Evolutionary conservation across 106 monocot species (phyloP), one percentile per base, ranked within the genome.

Genomic region (Phalaenopsis equestris): DNA sequence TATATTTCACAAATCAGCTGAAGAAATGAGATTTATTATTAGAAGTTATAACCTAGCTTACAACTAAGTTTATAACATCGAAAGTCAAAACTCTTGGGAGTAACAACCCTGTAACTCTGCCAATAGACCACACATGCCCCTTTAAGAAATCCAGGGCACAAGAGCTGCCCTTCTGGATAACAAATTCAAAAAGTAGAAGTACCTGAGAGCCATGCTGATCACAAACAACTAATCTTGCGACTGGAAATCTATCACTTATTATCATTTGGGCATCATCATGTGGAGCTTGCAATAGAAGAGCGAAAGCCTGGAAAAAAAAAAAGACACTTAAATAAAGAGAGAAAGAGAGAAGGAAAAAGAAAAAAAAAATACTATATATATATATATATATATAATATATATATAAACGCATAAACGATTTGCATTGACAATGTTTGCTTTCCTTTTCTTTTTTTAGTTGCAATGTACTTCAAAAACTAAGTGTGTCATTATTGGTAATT

Each of bases 171-270:
- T 30, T 30, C 17, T 18, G 36, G 67, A 67, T 30, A 67, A 11
- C 23, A 37, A n/a, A 36, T 57, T 14, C 18, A 42, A 23, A 85
- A 12, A 24, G 47, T n/a, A 16, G 68, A 75, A 77, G 41, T 47
- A 98, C 97, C 94, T 98, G 98, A 41, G 98, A 98, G 52, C 94
- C 98, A 87, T 98, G 94, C 82, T 98, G 98, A 89, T 98, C 98
- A 82, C 98, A 98, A 74, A 94, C 82, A 80, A 98, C 98, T 90
- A 98, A 84, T 91, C 98, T 92, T 19, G 98, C 92, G 39, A 91
- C 91, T 21, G 98, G 98, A 70, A 98, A 98, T 19, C 98, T 87
- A n/a, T 93, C 94, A 75, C 64, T 88, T 47, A 87, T 90, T 39
- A 98, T 98, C 36, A 90, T 86, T 70, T 93, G 80, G 15, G 92